Conservation (phyloP, 176 grass and related monocot genomes). For the Zea luxurians region DNA sequence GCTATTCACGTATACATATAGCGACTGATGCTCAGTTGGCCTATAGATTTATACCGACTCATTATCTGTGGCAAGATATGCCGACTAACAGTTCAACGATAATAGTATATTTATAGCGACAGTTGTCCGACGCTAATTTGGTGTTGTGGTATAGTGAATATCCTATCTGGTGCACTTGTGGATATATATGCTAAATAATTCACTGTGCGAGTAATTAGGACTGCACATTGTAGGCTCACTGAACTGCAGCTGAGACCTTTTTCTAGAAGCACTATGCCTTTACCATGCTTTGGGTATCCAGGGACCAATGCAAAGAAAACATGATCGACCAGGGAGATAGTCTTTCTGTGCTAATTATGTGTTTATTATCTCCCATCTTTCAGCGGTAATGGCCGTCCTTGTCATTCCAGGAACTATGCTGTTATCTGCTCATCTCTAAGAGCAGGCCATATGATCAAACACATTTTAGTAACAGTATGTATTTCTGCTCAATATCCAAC, state of each 20-base stretch:
- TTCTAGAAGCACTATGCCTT: not conserved
- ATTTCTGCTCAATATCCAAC: not conserved
- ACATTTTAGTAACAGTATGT: not conserved
- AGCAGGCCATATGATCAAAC: not conserved
- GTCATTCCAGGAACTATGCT: not conserved
- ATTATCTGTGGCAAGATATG: too few relatives aligned
- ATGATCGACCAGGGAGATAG: not conserved
- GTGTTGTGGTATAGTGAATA: too few relatives aligned
- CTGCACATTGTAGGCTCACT: not conserved
- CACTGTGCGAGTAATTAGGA: not conserved
- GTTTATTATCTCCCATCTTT: not conserved
- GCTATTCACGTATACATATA: too few relatives aligned
- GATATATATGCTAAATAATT: not conserved
- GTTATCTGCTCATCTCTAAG: not conserved
- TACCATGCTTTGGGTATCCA: not conserved
- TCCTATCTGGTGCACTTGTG: too few relatives aligned
- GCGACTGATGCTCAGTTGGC: too few relatives aligned
- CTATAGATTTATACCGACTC: too few relatives aligned
- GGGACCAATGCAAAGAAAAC: not conserved
- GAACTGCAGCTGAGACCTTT: not conserved
- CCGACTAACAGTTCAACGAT: too few relatives aligned
- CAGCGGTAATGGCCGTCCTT: not conserved
- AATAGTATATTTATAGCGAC: too few relatives aligned
- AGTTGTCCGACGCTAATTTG: too few relatives aligned
- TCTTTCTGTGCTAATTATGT: not conserved